Percentiles rank a stretch among this genome's conserved stretches.
Conservation (phyloP, 2,329 filamentous ascomycete genomes). For the Aspergillus jensenii region DNA sequence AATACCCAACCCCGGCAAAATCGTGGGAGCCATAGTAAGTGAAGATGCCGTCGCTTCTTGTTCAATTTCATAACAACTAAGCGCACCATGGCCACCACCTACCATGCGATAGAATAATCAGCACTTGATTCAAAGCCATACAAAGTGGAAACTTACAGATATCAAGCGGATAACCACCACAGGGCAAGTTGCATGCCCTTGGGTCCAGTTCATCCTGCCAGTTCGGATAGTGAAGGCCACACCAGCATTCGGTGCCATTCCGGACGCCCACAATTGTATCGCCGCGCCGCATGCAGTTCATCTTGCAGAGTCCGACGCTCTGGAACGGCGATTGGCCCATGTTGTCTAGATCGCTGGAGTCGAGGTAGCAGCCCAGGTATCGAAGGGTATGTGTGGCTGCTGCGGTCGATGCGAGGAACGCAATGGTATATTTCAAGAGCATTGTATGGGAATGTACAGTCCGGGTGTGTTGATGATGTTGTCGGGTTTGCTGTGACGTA, state of each 20-base stretch:
- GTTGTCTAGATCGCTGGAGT: neutral
- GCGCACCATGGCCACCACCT: neutral
- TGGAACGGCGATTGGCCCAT: neutral
- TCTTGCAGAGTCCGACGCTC: constrained; percentile 1
- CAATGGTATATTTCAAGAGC: neutral
- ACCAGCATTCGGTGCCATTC: constrained; percentile 3
- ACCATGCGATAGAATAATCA: neutral
- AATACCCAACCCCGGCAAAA: too few species aligned
- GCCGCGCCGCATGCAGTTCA: neutral
- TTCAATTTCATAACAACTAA: neutral
- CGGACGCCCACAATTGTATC: neutral
- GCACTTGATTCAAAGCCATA: neutral
- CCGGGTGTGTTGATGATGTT: too few species aligned
- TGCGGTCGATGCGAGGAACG: neutral
- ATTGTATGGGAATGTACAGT: too few species aligned
- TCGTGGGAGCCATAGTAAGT: neutral
- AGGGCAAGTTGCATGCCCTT: neutral
- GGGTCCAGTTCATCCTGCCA: neutral
- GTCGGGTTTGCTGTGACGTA: too few species aligned
- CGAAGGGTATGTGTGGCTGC: neutral
- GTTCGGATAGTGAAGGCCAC: neutral
- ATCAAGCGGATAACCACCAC: neutral
- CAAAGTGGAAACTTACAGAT: neutral
- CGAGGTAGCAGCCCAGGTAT: constrained; percentile 7
- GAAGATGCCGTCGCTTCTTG: neutral